Conservation (phyloP, 2,329 filamentous ascomycete species). For the Calonectria crousiana region DNA sequence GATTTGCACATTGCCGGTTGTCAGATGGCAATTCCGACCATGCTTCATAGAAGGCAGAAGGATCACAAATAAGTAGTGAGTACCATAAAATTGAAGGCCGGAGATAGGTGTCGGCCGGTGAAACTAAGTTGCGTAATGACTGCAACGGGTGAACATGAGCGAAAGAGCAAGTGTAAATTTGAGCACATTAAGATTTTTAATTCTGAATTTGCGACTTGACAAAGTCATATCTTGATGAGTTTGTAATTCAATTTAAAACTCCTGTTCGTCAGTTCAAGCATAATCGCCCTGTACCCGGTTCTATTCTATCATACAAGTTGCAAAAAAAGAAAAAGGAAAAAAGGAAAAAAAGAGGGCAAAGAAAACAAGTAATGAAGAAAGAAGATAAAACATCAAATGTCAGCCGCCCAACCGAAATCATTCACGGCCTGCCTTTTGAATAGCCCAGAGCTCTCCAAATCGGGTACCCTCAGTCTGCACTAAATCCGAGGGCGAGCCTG, state of each 20-base stretch:
- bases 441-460: constrained; percentile 1
- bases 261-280: background rate
- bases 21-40: too few species aligned
- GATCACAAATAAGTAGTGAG: background rate
- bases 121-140: background rate
- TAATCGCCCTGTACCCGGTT: background rate
- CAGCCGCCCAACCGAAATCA: background rate
- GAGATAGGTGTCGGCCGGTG: too few species aligned
- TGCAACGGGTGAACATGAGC: background rate
- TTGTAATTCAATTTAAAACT: background rate
- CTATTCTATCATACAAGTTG: background rate
- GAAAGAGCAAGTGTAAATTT: background rate
- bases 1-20: background rate
- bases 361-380: background rate
- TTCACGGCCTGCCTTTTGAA: background rate
- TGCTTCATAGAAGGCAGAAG: background rate
- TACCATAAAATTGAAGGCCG: background rate
- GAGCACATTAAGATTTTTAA: background rate
- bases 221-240: background rate
- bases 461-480: constrained; percentile 22
- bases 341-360: background rate
- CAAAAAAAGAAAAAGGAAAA: too few species aligned
- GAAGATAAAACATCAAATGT: background rate
- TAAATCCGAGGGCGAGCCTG: constrained; percentile 17
- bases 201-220: background rate